A percentile compares a stretch with the other conserved stretches of the same genome.
These are phyloP conservation scores for Aspergillus unguis DNA, from an alignment of 2,329 filamentous ascomycete genomes.

Conservation along the genomic window DNA sequence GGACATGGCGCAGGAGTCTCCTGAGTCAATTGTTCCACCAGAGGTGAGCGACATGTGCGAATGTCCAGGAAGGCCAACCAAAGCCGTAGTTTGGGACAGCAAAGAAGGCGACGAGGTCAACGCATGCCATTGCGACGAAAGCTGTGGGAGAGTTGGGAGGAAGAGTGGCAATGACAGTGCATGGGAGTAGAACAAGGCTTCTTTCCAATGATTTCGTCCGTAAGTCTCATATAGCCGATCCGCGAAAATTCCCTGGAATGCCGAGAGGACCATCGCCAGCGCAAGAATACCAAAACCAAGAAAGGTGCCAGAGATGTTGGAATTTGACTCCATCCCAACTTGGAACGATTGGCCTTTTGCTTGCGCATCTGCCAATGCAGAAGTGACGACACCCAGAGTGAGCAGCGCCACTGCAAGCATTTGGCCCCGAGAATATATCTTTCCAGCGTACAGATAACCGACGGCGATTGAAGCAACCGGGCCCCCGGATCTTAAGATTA, in stretches of 20 bases:
- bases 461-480: conserved; percentile 93
- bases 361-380: conserved; percentile 84
- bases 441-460: conserved; percentile 76
- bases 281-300: conserved; percentile 79
- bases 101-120: conserved; percentile 35
- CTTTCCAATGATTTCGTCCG: conserved; percentile 80
- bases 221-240: conserved; percentile 84
- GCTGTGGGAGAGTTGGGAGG: conserved; percentile 34
- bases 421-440: conserved; percentile 76
- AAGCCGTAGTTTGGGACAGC: conserved; percentile 20
- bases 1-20: neutral
- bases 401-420: conserved; percentile 76
- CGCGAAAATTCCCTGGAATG: conserved; percentile 92
- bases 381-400: conserved; percentile 80
- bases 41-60: neutral
- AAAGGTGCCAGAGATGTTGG: conserved; percentile 36
- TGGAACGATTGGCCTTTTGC: conserved; percentile 60
- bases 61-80: neutral
- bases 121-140: conserved; percentile 35
- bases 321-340: conserved; percentile 36
- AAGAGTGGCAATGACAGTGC: conserved; percentile 47
- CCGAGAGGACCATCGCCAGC: conserved; percentile 82
- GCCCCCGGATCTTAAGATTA: conserved; percentile 90
- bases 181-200: conserved; percentile 92
- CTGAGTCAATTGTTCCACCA: neutral